Conservation (phyloP, 1,284 basidiomycete genomes). For the Microbotryomycetes sp. region DNA sequence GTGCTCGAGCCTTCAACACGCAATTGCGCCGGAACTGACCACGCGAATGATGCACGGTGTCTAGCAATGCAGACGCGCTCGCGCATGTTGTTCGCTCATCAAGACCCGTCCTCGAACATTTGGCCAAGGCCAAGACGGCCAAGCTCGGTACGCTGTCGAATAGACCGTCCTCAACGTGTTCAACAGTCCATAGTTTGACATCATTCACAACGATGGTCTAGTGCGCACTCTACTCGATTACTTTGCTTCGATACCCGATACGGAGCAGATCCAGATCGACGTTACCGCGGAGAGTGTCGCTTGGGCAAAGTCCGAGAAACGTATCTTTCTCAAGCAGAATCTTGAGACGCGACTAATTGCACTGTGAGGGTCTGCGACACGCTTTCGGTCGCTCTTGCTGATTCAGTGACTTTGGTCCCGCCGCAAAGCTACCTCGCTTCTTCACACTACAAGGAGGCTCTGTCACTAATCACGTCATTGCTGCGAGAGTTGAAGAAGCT, state of each 20-base stretch:
- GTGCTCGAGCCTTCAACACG: background rate
- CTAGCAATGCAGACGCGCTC: constrained; percentile 73
- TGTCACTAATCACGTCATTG: constrained; percentile 73
- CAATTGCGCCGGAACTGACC: background rate
- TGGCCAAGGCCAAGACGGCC: constrained; percentile 96
- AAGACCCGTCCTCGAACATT: constrained; percentile 46
- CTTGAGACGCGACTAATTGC: constrained; percentile 82
- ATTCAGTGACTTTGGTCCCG: background rate
- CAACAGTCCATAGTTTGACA: background rate
- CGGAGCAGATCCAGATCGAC: constrained; percentile 62
- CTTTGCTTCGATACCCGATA: constrained; percentile 69
- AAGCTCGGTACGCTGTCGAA: constrained; percentile 71
- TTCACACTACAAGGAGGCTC: constrained; percentile 67
- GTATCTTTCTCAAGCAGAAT: constrained; percentile 91
- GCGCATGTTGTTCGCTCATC: constrained; percentile 82
- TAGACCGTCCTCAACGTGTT: background rate
- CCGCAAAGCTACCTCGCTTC: constrained; percentile 67
- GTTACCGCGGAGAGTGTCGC: constrained; percentile 84
- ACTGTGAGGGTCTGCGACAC: constrained; percentile 50
- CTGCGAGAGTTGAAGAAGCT: constrained; percentile 84
- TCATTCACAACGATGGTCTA: constrained; percentile 39
- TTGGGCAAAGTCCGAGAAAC: constrained; percentile 87
- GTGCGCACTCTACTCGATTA: constrained; percentile 87
- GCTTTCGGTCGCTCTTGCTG: background rate
- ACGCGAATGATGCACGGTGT: background rate